Base-by-base conservation (phyloP, 2,329 filamentous ascomycete genomes). In the Aureobasidium namibiae region DNA sequence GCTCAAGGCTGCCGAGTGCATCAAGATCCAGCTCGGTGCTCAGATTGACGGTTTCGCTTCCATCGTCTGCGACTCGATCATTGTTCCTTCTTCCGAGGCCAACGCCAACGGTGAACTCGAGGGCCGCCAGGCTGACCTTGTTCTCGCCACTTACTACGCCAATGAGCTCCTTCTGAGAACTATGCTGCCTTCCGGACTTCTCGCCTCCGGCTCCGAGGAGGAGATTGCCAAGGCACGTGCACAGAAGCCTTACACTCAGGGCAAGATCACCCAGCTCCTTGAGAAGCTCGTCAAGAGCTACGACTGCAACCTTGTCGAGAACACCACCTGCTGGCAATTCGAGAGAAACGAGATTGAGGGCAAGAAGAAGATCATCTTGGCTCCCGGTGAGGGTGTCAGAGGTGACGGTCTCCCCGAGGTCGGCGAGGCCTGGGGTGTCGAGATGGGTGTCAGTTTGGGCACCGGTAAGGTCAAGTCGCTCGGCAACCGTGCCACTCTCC, bases 1-100 rank as follows among this genome's bases (percentile, higher is more conserved):
- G 69, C 82, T 99, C 67, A 89, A 96, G 79, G 82, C 87, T 54
- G 88, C 86, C 63, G 94, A 99, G 78, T 78, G 89, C 63, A 83
- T 96, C 77, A 99, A 99, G 84, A 94, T 99, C 73, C 94, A 99
- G 78, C 85, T 99, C n/a, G 94, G 94, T 70, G 94, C 94, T 56
- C 94, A 99, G 79, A 96, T 99, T 64, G 90, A 97, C 77, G 94
- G 94, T 58, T 95, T 97, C 71, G 91, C 90, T 67, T 89, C 92
- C 66, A 96, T 99, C 72, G 89, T 96, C 67, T 96, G 94, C 78
- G 89, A 96, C 76, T 95, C 90, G 61, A 81, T 97, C 66, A 75
- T 96, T 61, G 87, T 95, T 54, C 80, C 80, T 49, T 73, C 81
- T 64, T 80, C 84, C 67, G 75, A 82, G 53, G 78, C 82, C 60